Percentiles rank a stretch among this genome's conserved stretches.
These are phyloP conservation scores for Cladosporium sp. DNA, from an alignment of 2,329 filamentous ascomycete genomes.

Conservation along the genomic window DNA sequence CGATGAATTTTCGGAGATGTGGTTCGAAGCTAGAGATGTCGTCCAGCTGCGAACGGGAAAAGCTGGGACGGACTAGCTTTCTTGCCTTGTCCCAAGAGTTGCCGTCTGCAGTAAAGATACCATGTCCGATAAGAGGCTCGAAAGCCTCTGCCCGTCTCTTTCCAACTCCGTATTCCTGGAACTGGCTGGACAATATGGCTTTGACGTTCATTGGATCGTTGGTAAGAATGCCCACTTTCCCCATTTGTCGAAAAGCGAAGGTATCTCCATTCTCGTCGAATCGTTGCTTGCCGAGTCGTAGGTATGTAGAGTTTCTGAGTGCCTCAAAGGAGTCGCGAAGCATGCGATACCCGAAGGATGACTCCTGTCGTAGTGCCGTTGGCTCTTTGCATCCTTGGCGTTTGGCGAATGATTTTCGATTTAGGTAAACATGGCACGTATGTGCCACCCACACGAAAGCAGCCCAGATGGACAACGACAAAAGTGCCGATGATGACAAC, in stretches of 20 bases:
- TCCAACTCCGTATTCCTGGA: constrained; percentile 80
- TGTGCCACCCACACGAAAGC: not conserved
- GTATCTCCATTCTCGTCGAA: constrained; percentile 3
- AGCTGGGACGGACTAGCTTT: constrained; percentile 80
- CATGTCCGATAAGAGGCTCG: constrained; percentile 22
- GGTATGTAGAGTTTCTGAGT: not conserved
- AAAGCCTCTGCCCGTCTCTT: constrained; percentile 18
- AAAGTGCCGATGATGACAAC: not conserved
- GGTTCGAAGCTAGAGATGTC: constrained; percentile 77
- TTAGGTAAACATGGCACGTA: not conserved
- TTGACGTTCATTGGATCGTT: constrained; percentile 87
- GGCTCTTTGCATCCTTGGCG: not conserved
- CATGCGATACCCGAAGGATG: not conserved
- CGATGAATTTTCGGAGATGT: constrained; percentile 70
- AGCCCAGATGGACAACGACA: not conserved
- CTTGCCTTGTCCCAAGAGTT: constrained; percentile 73
- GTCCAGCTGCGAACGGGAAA: constrained; percentile 76
- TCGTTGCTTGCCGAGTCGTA: not conserved
- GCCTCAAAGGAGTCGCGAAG: constrained; percentile 5
- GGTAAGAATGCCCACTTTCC: constrained; percentile 57
- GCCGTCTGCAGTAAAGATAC: constrained; percentile 68
- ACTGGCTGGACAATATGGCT: constrained; percentile 79
- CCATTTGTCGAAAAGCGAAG: not conserved
- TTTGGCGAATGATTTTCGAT: not conserved
- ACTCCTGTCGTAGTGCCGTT: not conserved